Evolutionary conservation across 768 basidiomycete genomes (phyloP), one percentile per base, ranked within the genome.

Genomic region (Baorangia bicolor): DNA sequence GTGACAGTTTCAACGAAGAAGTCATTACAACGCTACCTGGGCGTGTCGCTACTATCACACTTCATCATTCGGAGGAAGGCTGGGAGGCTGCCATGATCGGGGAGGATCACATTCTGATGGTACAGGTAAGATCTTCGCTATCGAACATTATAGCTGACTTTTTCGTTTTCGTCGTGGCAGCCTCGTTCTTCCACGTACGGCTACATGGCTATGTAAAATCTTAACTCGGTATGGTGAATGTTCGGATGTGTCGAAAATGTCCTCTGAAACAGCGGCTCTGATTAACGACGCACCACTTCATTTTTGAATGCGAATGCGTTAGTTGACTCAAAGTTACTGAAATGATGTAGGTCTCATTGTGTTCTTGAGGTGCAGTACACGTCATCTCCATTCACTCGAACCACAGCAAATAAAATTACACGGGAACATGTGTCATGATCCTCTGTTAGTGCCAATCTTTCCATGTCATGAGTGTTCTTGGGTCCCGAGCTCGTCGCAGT

Each of bases 11-110:
- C 27, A n/a, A 16, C 0, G 53, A 47, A n/a, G 54, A 64, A 12
- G 62, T 75, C 16, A 27, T 23, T 4, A 75, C 73, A 14, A 49
- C 37, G 34, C 53, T 71, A 14, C 73, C 71, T n/a, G 69, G 69
- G 20, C 67, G 62, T 51, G 70, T 67, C 18, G 51, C 49, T 28
- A 49, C 25, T 38, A 3, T 69, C 42, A 34, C 48, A 4, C 62
- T 69, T 40, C 28, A 54, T 5, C 41, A 43, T 28, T 51, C 37
- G 28, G 55, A 60, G 9, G 38, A 58, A 8, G 62, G 60, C 11
- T 73, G 71, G 69, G 64, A 65, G 5, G 65, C 70, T 35, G 63
- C 62, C 25, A 75, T 75, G 75, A 62, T 75, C 13, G 64, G 71
- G 5, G 75, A 76, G 54, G 64, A 76, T 47, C 66, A 68, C 20